A percentile compares a stretch with the other conserved stretches of the same genome.
phyloP scores from a whole-genome alignment of 2,329 filamentous ascomycete genomes.

The Fusarium sp. region DNA sequence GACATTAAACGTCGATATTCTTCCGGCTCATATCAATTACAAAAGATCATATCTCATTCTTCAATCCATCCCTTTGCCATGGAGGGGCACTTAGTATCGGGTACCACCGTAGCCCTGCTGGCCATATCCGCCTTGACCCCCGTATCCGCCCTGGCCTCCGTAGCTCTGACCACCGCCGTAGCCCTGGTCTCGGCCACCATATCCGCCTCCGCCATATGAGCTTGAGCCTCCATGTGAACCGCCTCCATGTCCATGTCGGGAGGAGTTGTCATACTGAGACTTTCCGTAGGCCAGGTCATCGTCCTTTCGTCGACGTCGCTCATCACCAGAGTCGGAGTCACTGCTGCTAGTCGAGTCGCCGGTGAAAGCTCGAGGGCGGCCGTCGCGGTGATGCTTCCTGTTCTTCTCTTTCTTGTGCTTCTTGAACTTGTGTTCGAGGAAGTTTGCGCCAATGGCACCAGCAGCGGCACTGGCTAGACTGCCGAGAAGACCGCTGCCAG shows the following conservation, averaged over 20 bases:
- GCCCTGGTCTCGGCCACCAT: not conserved
- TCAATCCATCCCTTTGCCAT: not conserved
- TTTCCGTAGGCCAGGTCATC: slow-evolving; percentile 25
- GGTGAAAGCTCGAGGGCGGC: slow-evolving; percentile 22
- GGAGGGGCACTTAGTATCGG: not conserved
- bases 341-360: slow-evolving; percentile 41
- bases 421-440: slow-evolving; percentile 53
- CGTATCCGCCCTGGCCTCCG: not conserved
- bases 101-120: not conserved
- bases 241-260: not conserved
- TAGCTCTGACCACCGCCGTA: not conserved
- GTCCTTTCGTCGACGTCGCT: slow-evolving; percentile 23
- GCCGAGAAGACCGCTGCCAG: slow-evolving; percentile 59
- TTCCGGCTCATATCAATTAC: not conserved
- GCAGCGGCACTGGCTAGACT: slow-evolving; percentile 58
- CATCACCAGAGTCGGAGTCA: slow-evolving; percentile 38
- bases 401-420: slow-evolving; percentile 44
- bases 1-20: not conserved
- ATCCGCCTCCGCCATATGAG: not conserved
- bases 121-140: not conserved
- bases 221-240: not conserved
- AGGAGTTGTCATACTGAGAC: slow-evolving; percentile 13
- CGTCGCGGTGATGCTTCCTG: slow-evolving; percentile 37
- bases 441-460: slow-evolving; percentile 61
- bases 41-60: not conserved